Evolutionary conservation across 1,284 basidiomycete genomes (phyloP), one percentile per base, ranked within the genome.

Genomic region (Marasmius fiardii): DNA sequence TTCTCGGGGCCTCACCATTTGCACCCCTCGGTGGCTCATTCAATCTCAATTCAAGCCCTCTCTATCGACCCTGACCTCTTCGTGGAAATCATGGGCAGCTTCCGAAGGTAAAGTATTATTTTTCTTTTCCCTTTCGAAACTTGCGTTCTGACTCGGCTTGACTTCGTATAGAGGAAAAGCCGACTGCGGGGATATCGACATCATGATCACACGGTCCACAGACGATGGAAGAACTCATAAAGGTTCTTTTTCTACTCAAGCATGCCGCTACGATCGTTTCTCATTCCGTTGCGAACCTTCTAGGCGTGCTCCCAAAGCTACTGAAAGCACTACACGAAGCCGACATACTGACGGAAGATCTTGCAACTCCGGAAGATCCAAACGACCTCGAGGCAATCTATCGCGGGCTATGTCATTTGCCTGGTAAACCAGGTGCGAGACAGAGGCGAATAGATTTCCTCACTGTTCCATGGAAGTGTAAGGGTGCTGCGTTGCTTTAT

Each of bases 81-180:
- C 64, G 73, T 96, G 14, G 84, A 93, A 55, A 86, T 93, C 53
- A 95, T 96, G 94, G 94, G 94, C 1, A 93, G 90, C 62, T 96
- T 88, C 68, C 76, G 93, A 60, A 80, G 94, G 89, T 56, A 31
- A 20, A 44, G 34, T n/a, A n/a, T n/a, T n/a, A n/a, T n/a, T n/a
- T n/a, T n/a, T n/a, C n/a, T n/a, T 52, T 45, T 4, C 49, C 24
- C 41, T 51, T 23, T 49, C 63, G 20, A 61, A 12, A 10, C 8
- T 43, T 10, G n/a, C 37, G 43, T 35, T 52, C 26, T 24, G 51
- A 39, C 28, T 37, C 53, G 3, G 35, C 53, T n/a, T 7, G 5
- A 2, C 2, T 2, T 18, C 1, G 16, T n/a, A 26, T 58, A 90
- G 88, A 57, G 90, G 92, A 4, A 87, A 87, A 65, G 72, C 75